These are phyloP conservation scores for Chenopodium quinoa DNA, from an alignment of 148 eudicot genomes.

Conservation along the genomic window DNA sequence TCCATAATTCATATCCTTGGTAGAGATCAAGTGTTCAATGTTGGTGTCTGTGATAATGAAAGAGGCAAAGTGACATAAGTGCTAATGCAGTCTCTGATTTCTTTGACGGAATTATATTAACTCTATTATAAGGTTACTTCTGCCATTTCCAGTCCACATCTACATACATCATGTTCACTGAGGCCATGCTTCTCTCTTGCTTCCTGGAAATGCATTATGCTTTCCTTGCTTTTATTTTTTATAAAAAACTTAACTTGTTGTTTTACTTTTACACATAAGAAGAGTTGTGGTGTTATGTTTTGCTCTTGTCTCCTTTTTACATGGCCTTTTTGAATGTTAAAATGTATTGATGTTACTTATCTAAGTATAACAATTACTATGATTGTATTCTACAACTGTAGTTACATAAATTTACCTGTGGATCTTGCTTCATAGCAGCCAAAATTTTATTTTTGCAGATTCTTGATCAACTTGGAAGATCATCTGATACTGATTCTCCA, in stretches of 20 bases:
- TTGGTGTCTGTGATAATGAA: neutral
- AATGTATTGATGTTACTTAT: neutral
- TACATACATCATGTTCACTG: neutral
- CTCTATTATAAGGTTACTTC: neutral
- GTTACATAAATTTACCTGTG: neutral
- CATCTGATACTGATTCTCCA: conserved; percentile 72
- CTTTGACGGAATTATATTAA: too few species aligned
- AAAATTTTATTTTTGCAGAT: conserved; percentile 44
- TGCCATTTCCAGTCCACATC: neutral
- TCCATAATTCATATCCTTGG: neutral
- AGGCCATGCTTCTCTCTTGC: neutral
- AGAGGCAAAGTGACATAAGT: neutral
- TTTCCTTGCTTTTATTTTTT: neutral
- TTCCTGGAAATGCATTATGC: neutral
- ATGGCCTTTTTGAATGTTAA: neutral
- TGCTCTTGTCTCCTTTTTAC: neutral
- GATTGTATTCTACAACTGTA: neutral
- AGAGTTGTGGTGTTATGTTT: neutral
- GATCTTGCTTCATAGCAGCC: neutral
- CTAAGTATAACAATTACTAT: too few species aligned
- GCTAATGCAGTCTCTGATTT: neutral
- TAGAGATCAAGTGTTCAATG: neutral
- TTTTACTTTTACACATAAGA: neutral
- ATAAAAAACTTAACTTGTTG: neutral
- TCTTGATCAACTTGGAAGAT: conserved; percentile 76